Base-by-base conservation (phyloP, 208 protist genomes). In the Tritrichomonas musculus region DNA sequence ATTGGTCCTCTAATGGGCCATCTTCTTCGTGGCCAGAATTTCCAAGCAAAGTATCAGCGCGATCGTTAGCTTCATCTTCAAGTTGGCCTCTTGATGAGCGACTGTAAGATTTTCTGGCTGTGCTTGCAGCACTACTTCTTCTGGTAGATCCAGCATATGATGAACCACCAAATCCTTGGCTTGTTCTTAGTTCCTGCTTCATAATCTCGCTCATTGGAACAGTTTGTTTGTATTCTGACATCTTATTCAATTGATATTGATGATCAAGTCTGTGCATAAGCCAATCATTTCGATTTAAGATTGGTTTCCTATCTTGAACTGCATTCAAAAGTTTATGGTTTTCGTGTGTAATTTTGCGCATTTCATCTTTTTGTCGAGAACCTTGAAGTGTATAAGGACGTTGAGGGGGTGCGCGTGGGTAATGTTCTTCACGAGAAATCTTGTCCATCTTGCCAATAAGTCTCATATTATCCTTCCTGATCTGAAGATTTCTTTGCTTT, bases 161-260 rank as follows among this genome's bases (percentile, higher is more conserved):
- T n/a, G n/a, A n/a, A n/a, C n/a, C n/a, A n/a, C n/a, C n/a, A n/a
- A n/a, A n/a, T n/a, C n/a, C n/a, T n/a, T n/a, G n/a, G 69, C 69
- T 75, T 30, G 73, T 53, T 50, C 41, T 49, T 1, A 47, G n/a
- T 53, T 50, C 33, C 11, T 47, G 14, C 20, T 20, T 20, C n/a
- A 47, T 36, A 44, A 82, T 50, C 8, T 82, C 73, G 22, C 73
- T 82, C 41, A 82, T 82, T 50, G 73, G 73, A 20, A 82, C 41
- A n/a, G n/a, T 82, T 36, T 82, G 47, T 41, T 82, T 82, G 41
- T 53, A 82, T 44, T 82, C 73, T 50, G 73, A 82, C 73, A 82
- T 82, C 25, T 82, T 82, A n/a, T 33, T 50, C 14, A 50, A 53
- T 82, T 82, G 73, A 53, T 82, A 82, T 82, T 20, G 47, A 25